These are phyloP conservation scores for Xylariaceae sp. DNA, from an alignment of 2,329 filamentous ascomycete species.

Conservation along the genomic window DNA sequence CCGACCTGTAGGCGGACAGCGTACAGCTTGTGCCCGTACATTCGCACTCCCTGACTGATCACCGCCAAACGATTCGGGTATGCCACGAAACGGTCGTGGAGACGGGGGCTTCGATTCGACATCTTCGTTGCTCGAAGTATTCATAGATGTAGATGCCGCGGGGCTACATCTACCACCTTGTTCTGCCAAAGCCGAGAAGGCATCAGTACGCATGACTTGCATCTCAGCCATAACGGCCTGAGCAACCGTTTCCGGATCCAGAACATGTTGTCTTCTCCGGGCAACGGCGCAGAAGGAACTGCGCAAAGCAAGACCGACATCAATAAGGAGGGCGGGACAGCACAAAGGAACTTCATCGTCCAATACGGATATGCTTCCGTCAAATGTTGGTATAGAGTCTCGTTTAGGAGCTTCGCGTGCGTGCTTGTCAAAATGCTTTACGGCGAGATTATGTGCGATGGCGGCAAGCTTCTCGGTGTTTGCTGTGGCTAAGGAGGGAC, in stretches of 20 bases:
- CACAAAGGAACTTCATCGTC: slow-evolving; percentile 38
- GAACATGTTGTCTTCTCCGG: slow-evolving; percentile 36
- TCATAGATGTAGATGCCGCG: slow-evolving; percentile 14
- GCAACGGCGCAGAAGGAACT: slow-evolving; percentile 47
- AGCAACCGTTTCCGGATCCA: slow-evolving; percentile 42
- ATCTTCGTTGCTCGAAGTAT: slow-evolving; percentile 2
- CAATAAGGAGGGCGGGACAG: slow-evolving; percentile 43
- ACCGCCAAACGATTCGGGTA: slow-evolving; percentile 3
- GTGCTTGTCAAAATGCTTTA: slow-evolving; percentile 45
- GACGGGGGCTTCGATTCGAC: slow-evolving; percentile 16
- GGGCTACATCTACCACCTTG: slow-evolving; percentile 20
- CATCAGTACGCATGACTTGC: slow-evolving; percentile 25
- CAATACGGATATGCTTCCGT: slow-evolving; percentile 26
- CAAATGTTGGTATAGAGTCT: slow-evolving; percentile 28
- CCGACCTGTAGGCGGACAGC: slow-evolving; percentile 15
- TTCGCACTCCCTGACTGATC: slow-evolving; percentile 16
- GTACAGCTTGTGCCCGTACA: slow-evolving; percentile 18
- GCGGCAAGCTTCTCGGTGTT: slow-evolving; percentile 35
- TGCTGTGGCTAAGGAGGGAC: slow-evolving; percentile 31
- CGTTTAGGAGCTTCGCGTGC: slow-evolving; percentile 34
- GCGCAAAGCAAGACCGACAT: slow-evolving; percentile 45
- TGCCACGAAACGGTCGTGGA: not conserved
- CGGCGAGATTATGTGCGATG: slow-evolving; percentile 41
- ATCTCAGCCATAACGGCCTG: slow-evolving; percentile 41
- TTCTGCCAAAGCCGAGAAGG: slow-evolving; percentile 17